Evolutionary conservation across 139 green algal species (phyloP).

Genomic region (Coccomyxa sp.): DNA sequence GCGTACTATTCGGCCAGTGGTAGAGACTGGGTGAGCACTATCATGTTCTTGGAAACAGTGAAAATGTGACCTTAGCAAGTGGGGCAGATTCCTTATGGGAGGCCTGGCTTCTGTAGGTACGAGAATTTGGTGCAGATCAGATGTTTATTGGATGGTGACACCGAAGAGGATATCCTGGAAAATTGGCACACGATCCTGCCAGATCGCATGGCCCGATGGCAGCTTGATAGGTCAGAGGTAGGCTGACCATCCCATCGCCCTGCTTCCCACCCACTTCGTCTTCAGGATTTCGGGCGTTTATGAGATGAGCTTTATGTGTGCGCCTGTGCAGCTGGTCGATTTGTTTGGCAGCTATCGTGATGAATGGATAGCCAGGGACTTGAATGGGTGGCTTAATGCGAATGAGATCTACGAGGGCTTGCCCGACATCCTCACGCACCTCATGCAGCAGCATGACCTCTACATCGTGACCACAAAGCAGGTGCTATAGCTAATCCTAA

Average conservation of each 20-base stretch:
- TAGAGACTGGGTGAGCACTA: constrained; percentile 85
- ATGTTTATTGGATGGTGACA: constrained; percentile 75
- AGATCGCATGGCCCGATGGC: constrained; percentile 71
- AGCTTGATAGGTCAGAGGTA: constrained; percentile 60
- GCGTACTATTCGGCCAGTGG: constrained; percentile 81
- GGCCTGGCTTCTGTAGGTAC: constrained; percentile 56
- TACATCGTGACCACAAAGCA: constrained; percentile 99
- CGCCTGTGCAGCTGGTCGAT: constrained; percentile 66
- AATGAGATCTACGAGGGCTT: constrained; percentile 92
- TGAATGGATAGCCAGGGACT: constrained; percentile 87
- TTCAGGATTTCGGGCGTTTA: background rate
- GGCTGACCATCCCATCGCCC: background rate
- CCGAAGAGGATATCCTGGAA: constrained; percentile 70
- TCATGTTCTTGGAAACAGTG: background rate
- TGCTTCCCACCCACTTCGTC: too few species aligned
- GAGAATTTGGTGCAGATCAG: constrained; percentile 95
- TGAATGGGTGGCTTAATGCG: constrained; percentile 84
- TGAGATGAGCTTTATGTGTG: background rate
- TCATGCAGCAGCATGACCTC: constrained; percentile 57
- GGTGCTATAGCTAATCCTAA: constrained; percentile 25
- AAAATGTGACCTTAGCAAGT: background rate
- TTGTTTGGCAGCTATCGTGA: constrained; percentile 90
- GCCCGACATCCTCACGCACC: constrained; percentile 51
- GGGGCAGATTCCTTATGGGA: background rate
- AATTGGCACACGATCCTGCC: constrained; percentile 70